Percentiles rank a stretch among this genome's conserved stretches.
Conservation (phyloP, 768 basidiomycete species). For the Termitomyces heimii region DNA sequence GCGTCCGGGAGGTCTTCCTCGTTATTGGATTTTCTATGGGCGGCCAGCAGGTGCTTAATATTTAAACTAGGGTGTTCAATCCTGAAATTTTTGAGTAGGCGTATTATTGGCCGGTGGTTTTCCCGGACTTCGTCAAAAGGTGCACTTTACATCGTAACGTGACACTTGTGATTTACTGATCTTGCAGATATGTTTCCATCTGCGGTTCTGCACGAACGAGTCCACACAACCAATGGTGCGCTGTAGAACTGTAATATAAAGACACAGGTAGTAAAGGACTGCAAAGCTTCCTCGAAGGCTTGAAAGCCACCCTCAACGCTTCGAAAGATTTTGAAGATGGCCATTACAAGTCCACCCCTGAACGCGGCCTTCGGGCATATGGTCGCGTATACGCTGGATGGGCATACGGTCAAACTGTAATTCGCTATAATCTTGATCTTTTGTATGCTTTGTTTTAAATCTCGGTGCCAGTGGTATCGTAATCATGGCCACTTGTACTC, state of each 20-base stretch:
- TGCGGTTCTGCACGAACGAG: constrained; percentile 54
- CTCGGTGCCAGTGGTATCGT: constrained; percentile 43
- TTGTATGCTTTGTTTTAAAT: background rate
- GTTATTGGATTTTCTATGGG: constrained; percentile 59
- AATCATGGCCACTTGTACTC: constrained; percentile 36
- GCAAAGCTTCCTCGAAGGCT: constrained; percentile 51
- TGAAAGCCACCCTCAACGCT: constrained; percentile 45
- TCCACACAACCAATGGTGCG: constrained; percentile 48
- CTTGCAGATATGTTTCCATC: constrained; percentile 41
- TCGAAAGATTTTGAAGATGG: constrained; percentile 52
- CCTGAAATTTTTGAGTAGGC: constrained; percentile 24
- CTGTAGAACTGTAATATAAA: background rate
- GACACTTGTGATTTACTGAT: background rate
- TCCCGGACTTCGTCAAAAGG: constrained; percentile 49
- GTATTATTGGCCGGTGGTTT: constrained; percentile 52
- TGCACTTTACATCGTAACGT: constrained; percentile 5
- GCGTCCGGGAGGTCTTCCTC: constrained; percentile 36
- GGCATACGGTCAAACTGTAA: constrained; percentile 51
- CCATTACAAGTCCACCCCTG: constrained; percentile 41
- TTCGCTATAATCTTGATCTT: constrained; percentile 9
- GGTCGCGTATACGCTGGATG: constrained; percentile 51
- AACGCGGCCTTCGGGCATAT: constrained; percentile 49
- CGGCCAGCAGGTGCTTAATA: constrained; percentile 35
- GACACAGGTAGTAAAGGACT: background rate
- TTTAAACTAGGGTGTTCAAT: background rate